Conservation (phyloP, 257 asterid genomes). For the Scutellaria baicalensis region DNA sequence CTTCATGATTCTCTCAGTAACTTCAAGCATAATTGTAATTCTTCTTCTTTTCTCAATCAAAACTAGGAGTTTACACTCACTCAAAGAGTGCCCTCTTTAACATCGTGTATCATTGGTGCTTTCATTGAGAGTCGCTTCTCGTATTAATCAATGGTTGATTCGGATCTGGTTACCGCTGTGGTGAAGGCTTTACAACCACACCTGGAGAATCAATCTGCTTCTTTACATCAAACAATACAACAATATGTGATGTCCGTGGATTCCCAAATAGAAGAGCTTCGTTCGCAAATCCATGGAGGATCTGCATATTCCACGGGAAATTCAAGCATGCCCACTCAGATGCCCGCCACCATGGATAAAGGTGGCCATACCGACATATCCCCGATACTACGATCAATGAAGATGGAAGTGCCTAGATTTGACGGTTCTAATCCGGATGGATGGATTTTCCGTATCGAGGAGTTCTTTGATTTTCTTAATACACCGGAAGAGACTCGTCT, state of each 20-base stretch:
- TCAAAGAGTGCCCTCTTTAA: too few species aligned
- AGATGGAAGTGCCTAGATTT: neutral
- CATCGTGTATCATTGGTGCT: neutral
- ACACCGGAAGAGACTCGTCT: neutral
- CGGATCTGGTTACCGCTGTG: neutral
- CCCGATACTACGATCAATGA: neutral
- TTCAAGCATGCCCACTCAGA: neutral
- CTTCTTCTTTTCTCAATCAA: too few species aligned
- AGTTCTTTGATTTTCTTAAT: neutral
- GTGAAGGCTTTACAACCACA: neutral
- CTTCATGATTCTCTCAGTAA: too few species aligned
- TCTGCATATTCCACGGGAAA: neutral
- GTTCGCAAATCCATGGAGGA: neutral
- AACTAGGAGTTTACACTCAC: too few species aligned
- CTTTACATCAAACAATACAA: neutral
- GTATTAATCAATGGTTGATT: neutral
- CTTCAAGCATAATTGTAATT: too few species aligned
- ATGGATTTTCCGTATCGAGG: neutral
- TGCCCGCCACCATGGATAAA: neutral
- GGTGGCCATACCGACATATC: neutral
- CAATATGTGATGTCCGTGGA: neutral
- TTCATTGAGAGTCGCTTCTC: neutral
- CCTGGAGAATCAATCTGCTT: neutral
- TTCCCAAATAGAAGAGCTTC: neutral
- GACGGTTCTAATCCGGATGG: neutral